These are phyloP conservation scores for Xylaria sp. DNA, from an alignment of 2,329 filamentous ascomycete species.

Conservation along the genomic window DNA sequence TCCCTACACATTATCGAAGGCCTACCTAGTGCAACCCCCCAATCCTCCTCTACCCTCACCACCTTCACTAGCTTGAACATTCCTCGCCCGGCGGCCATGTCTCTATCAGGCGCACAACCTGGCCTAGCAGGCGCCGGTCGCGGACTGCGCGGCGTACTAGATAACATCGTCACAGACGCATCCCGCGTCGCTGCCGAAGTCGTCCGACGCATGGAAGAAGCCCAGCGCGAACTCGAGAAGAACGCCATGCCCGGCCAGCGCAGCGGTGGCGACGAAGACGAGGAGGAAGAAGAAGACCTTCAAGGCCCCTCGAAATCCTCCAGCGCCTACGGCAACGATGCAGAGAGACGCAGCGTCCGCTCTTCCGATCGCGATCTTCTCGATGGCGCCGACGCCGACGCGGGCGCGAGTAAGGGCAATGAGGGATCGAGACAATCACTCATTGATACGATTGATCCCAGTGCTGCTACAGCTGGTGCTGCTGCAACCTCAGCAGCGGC, in stretches of 20 bases:
- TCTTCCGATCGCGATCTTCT: constrained; percentile 66
- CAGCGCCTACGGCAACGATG: constrained; percentile 47
- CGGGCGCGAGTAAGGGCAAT: constrained; percentile 42
- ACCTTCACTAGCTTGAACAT: constrained; percentile 71
- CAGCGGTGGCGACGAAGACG: constrained; percentile 67
- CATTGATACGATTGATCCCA: constrained; percentile 22
- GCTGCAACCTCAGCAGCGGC: no score
- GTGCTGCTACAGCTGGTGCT: no score
- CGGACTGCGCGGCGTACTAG: constrained; percentile 83
- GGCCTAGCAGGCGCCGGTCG: constrained; percentile 51
- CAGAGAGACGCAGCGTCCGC: constrained; percentile 58
- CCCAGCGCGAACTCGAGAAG: constrained; percentile 83
- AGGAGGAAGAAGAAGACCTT: constrained; percentile 61
- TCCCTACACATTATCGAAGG: constrained; percentile 84
- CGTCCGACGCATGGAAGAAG: constrained; percentile 87
- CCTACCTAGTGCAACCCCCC: constrained; percentile 36
- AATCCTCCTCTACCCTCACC: constrained; percentile 65
- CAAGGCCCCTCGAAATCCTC: constrained; percentile 30
- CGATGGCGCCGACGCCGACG: constrained; percentile 68
- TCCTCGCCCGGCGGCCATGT: constrained; percentile 39
- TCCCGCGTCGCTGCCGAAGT: constrained; percentile 96
- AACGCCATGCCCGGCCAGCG: constrained; percentile 61
- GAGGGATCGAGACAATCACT: constrained; percentile 29
- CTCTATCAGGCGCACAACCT: constrained; percentile 37
- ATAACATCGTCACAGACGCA: constrained; percentile 96